These are phyloP conservation scores for Termitomyces sp. DNA, from an alignment of 768 basidiomycete genomes.

Conservation along the genomic window DNA sequence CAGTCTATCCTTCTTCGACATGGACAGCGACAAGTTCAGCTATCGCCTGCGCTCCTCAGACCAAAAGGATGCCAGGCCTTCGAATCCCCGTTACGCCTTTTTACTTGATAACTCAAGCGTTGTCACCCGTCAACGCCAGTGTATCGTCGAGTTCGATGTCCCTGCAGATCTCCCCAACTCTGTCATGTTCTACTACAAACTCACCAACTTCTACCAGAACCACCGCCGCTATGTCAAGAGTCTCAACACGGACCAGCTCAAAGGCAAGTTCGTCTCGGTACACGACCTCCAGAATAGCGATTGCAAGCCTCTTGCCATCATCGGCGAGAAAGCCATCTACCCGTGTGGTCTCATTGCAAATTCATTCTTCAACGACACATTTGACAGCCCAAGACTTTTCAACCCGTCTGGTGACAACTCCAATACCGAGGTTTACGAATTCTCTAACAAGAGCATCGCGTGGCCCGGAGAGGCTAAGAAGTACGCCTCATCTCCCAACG, in stretches of 20 bases:
- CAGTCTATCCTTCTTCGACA: constrained; percentile 33
- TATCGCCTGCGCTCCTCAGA: constrained; percentile 57
- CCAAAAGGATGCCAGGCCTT: constrained; percentile 45
- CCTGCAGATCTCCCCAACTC: constrained; percentile 68
- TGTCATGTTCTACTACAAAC: constrained; percentile 94
- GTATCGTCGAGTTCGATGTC: constrained; percentile 77
- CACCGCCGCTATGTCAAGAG: constrained; percentile 97
- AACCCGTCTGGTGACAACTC: constrained; percentile 44
- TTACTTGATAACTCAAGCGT: constrained; percentile 50
- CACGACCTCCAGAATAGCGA: constrained; percentile 57
- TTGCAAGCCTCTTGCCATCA: constrained; percentile 81
- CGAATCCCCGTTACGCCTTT: constrained; percentile 68
- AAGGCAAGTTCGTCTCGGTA: constrained; percentile 54
- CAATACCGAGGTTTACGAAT: constrained; percentile 52
- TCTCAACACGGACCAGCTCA: constrained; percentile 77
- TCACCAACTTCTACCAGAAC: constrained; percentile 97
- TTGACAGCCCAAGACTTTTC: constrained; percentile 52
- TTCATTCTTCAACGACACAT: constrained; percentile 94
- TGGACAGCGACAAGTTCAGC: constrained; percentile 63
- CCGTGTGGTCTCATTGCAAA: constrained; percentile 98
- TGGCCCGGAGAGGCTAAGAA: constrained; percentile 95
- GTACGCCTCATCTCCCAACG: constrained; percentile 61
- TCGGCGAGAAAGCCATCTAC: constrained; percentile 61
- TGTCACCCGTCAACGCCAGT: constrained; percentile 45
- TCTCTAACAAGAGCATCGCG: constrained; percentile 79